These are phyloP conservation scores for Nakaseomyces kungkrabaensis DNA, from an alignment of 1,139 yeast genomes.

Conservation along the genomic window DNA sequence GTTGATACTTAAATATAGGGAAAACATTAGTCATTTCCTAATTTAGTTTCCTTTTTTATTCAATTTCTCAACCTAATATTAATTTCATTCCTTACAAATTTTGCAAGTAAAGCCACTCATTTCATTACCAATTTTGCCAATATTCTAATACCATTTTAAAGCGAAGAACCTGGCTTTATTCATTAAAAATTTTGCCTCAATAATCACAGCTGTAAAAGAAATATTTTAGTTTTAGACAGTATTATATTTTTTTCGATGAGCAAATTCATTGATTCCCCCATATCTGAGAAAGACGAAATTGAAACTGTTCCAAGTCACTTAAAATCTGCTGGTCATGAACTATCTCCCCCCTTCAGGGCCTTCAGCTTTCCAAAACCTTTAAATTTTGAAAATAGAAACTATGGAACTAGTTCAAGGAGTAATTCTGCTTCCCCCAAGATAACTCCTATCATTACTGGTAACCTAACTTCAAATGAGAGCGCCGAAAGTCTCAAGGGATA, in stretches of 20 bases:
- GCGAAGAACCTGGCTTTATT: too few species aligned
- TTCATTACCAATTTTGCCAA: too few species aligned
- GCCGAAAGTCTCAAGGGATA: neutral
- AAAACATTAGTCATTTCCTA: too few species aligned
- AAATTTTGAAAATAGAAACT: neutral
- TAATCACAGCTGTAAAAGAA: too few species aligned
- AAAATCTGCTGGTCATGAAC: neutral
- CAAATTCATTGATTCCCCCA: neutral
- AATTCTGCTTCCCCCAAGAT: neutral
- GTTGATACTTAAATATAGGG: too few species aligned
- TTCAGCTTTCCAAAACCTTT: neutral
- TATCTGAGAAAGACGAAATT: neutral
- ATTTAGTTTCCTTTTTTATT: too few species aligned
- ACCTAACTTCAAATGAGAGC: neutral
- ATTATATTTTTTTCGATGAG: too few species aligned
- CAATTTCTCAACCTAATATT: neutral
- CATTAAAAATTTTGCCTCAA: too few species aligned
- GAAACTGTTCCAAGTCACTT: neutral
- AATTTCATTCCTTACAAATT: neutral
- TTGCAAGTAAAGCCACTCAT: neutral
- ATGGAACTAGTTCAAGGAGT: neutral
- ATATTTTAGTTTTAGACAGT: too few species aligned
- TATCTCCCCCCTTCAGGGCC: neutral
- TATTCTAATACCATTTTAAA: too few species aligned
- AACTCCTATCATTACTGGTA: neutral